Base-by-base conservation (phyloP, 2,329 filamentous ascomycete species). In the Colletotrichum liriopes region DNA sequence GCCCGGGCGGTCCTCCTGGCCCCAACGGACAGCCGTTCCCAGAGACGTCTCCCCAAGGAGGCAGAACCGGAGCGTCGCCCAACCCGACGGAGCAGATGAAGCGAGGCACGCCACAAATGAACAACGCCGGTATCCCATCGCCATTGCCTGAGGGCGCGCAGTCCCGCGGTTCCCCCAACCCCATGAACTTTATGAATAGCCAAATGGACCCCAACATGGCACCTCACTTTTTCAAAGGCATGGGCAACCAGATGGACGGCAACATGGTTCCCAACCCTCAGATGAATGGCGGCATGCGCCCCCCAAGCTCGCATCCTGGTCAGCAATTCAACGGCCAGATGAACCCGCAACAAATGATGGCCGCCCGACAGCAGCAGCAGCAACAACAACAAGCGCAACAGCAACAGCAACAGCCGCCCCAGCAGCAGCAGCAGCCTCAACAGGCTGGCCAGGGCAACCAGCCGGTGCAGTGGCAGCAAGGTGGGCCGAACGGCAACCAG, bases 1-100 rank as follows among this genome's bases (percentile, higher is more conserved):
- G 85, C 47, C 86, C 89, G n/a, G 87, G 84, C 72, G 88, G 83
- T 16, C 84, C 87, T 70, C 81, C 86, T 71, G 85, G 88, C 39
- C 87, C 89, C 6, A 92, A 91, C 75, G 89, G 86, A 37, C 90
- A 90, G 78, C 82, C 83, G 20, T 94, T 93, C 84, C 89, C 90
- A 64, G 91, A 91, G 75, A 90, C 92, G 74, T 94, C 91, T 62
- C 93, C 91, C 45, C 92, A 92, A 77, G 91, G 88, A 56, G 91
- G 87, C 74, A 89, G 92, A 78, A 87, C 88, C 72, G 93, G 91
- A 43, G 91, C 93, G 35, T 95, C 93, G 14, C 93, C 93, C 45
- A 95, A 94, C 79, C 92, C 93, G 29, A 86, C 88, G 55, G 93
- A 95, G 73, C 92, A 93, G 82, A 94, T 94, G 88, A 94, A 94